Evolutionary conservation across 345 rosid genomes (phyloP).

Genomic region (Gossypium rotundifolium): DNA sequence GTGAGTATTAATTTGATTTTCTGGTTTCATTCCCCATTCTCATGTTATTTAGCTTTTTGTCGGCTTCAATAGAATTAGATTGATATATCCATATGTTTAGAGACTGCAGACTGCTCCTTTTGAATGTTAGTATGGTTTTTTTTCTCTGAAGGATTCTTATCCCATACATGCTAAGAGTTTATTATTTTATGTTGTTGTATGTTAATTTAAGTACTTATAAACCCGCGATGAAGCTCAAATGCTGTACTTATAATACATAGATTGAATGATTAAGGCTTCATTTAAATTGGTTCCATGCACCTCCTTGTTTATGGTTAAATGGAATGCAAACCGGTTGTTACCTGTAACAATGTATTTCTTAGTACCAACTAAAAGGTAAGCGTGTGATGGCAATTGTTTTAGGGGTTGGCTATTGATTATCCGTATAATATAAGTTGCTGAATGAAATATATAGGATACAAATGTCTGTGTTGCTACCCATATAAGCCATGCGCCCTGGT

Average conservation of each 20-base stretch:
- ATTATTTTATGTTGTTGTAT: neutral
- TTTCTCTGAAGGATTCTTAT: too few species aligned
- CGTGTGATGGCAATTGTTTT: neutral
- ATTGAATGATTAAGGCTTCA: neutral
- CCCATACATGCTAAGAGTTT: too few species aligned
- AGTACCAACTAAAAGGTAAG: neutral
- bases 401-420: neutral
- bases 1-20: constrained; percentile 45
- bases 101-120: neutral
- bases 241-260: neutral
- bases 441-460: neutral
- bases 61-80: neutral
- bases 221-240: neutral
- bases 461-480: neutral
- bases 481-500: neutral
- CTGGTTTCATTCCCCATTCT: neutral
- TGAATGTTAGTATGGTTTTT: neutral
- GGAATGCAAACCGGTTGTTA: neutral
- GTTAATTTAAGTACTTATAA: constrained; percentile 2
- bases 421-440: neutral
- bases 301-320: neutral
- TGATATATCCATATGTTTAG: neutral
- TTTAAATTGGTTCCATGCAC: neutral
- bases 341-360: neutral
- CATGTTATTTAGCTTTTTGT: neutral